Evolutionary conservation across 805 yeast genomes (phyloP).

Genomic region (Saturnispora kantuleensis): DNA sequence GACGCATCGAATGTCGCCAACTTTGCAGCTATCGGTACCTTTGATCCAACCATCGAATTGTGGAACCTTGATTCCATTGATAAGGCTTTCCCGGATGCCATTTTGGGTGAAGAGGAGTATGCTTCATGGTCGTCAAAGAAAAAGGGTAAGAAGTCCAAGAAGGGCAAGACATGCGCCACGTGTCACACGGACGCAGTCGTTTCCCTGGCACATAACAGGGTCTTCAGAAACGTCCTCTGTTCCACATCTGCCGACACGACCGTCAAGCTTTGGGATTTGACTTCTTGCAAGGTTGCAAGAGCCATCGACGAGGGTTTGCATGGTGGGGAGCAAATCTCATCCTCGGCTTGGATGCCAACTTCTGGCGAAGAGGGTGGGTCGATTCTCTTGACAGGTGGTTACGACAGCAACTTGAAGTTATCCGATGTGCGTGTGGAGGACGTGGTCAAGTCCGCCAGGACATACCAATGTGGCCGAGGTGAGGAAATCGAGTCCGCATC

Average conservation of each 20-base stretch:
- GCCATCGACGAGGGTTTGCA: slow-evolving; percentile 60
- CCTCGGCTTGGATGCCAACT: slow-evolving; percentile 77
- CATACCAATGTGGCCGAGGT: slow-evolving; percentile 47
- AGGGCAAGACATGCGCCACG: slow-evolving; percentile 38
- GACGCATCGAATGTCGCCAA: slow-evolving; percentile 54
- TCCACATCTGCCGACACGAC: slow-evolving; percentile 95
- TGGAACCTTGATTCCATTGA: slow-evolving; percentile 94
- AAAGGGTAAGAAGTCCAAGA: slow-evolving; percentile 35
- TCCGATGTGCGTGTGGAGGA: slow-evolving; percentile 75
- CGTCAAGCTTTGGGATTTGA: slow-evolving; percentile 90
- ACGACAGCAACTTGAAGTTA: slow-evolving; percentile 75
- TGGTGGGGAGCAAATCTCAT: slow-evolving; percentile 68
- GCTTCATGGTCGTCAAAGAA: slow-evolving; percentile 15
- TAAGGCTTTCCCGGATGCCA: slow-evolving; percentile 88
- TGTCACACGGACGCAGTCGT: slow-evolving; percentile 91
- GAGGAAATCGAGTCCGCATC: slow-evolving; percentile 80
- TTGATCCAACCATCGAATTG: slow-evolving; percentile 93
- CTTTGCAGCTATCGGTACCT: slow-evolving; percentile 94
- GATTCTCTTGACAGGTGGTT: slow-evolving; percentile 81
- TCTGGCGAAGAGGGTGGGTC: slow-evolving; percentile 39
- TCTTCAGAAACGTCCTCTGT: slow-evolving; percentile 76
- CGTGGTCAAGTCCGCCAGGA: slow-evolving; percentile 47
- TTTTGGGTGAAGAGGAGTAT: slow-evolving; percentile 66
- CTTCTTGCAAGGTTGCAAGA: slow-evolving; percentile 63
- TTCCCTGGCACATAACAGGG: slow-evolving; percentile 72